Conservation (phyloP, 2,329 filamentous ascomycete genomes). For the Chrysosporium queenslandicum region DNA sequence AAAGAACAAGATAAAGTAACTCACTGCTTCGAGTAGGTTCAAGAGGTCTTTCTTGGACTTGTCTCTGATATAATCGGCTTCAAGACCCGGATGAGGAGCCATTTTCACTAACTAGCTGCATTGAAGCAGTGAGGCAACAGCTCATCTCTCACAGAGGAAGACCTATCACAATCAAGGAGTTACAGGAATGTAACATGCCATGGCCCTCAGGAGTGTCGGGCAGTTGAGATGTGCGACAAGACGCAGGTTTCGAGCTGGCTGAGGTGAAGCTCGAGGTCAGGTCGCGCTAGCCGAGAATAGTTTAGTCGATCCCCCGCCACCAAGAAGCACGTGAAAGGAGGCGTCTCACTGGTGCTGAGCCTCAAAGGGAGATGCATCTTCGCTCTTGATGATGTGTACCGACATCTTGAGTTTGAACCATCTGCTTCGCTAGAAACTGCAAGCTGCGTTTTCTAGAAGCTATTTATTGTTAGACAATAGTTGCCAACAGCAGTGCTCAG, state of each 20-base stretch:
- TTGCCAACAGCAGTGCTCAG: background rate
- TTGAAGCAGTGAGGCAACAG: background rate
- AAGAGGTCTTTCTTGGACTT: constrained; percentile 77
- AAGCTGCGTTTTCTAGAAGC: no score
- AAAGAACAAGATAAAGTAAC: constrained; percentile 35
- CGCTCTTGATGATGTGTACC: background rate
- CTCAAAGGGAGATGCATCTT: background rate
- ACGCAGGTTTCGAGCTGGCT: background rate
- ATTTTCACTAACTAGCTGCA: constrained; percentile 23
- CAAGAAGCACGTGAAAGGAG: background rate
- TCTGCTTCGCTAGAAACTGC: no score
- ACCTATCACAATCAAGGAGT: background rate
- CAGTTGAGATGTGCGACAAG: background rate
- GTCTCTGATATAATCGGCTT: constrained; percentile 40
- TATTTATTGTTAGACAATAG: no score
- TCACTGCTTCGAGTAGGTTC: constrained; percentile 86
- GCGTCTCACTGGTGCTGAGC: background rate
- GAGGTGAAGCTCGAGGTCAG: background rate
- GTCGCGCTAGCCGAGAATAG: background rate
- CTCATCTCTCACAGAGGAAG: background rate
- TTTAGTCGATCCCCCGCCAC: background rate
- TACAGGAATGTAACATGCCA: background rate
- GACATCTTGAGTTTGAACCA: no score
- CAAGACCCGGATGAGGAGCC: constrained; percentile 36
- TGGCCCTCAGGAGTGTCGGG: background rate